Evolutionary conservation across 164 flowering plant species (phyloP).

Genomic region (Buxus sempervirens): DNA sequence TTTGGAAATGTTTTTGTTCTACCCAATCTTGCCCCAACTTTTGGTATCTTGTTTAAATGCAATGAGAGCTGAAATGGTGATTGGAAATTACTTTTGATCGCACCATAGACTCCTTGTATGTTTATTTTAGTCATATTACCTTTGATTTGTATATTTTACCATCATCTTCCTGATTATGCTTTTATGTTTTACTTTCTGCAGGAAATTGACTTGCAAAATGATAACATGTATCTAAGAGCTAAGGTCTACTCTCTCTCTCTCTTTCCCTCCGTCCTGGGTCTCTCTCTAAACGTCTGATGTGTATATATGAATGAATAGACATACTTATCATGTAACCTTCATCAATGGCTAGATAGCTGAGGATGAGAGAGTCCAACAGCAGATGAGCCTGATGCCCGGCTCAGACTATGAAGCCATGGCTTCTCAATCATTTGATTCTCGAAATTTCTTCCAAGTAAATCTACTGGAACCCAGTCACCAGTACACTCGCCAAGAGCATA

Average conservation of each 20-base stretch:
- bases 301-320: too few species aligned
- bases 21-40: too few species aligned
- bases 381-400: slow-evolving; percentile 57
- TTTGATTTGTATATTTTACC: neutral
- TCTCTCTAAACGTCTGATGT: neutral
- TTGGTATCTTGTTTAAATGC: too few species aligned
- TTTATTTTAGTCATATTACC: too few species aligned
- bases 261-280: neutral
- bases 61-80: too few species aligned
- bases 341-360: slow-evolving; percentile 51
- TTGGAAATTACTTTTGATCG: too few species aligned
- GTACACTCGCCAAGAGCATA: slow-evolving; percentile 61
- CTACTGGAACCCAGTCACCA: slow-evolving; percentile 51
- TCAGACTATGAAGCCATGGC: slow-evolving; percentile 44
- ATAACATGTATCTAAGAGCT: slow-evolving; percentile 80
- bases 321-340: neutral
- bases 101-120: too few species aligned
- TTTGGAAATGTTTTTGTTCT: too few species aligned
- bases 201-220: slow-evolving; percentile 84
- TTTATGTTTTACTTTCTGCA: slow-evolving; percentile 25
- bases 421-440: slow-evolving; percentile 52
- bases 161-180: neutral
- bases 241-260: slow-evolving; percentile 38
- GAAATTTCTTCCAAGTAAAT: slow-evolving; percentile 70
- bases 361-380: slow-evolving; percentile 62